phyloP scores from a whole-genome alignment of 2,329 filamentous ascomycete genomes.

The Sclerotinia nivalis region DNA sequence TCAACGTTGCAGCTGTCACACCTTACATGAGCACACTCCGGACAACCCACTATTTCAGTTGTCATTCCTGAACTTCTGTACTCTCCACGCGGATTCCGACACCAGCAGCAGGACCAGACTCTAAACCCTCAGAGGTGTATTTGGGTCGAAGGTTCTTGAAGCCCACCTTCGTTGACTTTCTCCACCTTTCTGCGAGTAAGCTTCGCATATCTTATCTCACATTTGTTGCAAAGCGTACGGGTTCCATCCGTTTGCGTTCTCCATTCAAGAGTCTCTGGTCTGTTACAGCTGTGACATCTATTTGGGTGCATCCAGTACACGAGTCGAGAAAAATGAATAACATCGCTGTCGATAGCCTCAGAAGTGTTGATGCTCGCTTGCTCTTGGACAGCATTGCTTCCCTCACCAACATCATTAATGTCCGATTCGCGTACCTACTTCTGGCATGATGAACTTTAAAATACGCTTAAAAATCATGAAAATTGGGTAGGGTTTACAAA shows the following conservation, averaged over 20 bases:
- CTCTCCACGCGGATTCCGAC: not conserved
- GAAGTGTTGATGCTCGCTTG: not conserved
- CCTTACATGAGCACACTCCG: accelerated
- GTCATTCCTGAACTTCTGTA: not conserved
- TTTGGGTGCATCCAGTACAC: not conserved
- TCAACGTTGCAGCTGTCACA: accelerated
- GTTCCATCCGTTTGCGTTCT: no score
- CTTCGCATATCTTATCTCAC: no score
- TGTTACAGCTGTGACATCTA: no score
- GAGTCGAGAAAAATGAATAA: not conserved
- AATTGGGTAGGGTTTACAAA: not conserved
- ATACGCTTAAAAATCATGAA: not conserved
- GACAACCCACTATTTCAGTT: accelerated
- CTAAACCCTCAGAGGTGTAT: accelerated
- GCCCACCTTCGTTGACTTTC: no score
- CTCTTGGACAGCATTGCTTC: not conserved
- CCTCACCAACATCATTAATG: not conserved
- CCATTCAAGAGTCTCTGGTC: no score
- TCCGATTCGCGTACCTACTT: not conserved
- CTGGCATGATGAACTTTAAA: not conserved
- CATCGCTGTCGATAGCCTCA: not conserved
- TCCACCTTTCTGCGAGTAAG: no score
- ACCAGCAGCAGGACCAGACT: not conserved
- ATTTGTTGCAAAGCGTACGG: no score
- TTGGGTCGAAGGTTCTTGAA: no score